Evolutionary conservation across 202 grass and related monocot genomes (phyloP), one percentile per base, ranked within the genome.

Genomic region (Carex sylvatica): DNA sequence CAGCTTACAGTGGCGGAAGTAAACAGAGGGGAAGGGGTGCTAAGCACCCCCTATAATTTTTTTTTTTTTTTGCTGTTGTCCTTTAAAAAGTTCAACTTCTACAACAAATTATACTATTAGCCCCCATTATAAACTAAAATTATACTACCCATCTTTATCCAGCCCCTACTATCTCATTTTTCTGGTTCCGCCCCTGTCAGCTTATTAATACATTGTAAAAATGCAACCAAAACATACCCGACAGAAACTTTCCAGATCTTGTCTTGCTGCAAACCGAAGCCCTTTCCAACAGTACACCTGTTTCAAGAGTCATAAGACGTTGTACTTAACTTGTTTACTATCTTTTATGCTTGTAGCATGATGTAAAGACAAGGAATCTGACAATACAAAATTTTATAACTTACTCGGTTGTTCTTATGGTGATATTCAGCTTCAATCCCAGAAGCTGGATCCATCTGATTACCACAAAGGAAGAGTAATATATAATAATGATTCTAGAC

Each of bases 261-360:
- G 95, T 82, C 87, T 86, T 11, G 95, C 95, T 15, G 92, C 83
- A 90, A 95, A 95, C 4, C 95, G 84, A 60, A 98, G 88, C 1
- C 95, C 95, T 88, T 95, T 98, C 95, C 95, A 98, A 52, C 95
- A 98, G 76, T 93, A 98, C 42, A 98, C 95, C 95, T 98, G 85
- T 81, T 83, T 81, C 65, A 82, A 23, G 8, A 77, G 52, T 13
- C 20, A 75, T 15, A 75, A 54, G 38, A 77, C 28, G 49, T 13
- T 4, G 20, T 33, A 38, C 42, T 47, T 31, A 55, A 77, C 33
- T 13, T n/a, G 36, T 77, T 77, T 0, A 77, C 52, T 30, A n/a
- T 56, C 7, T 36, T 77, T 2, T n/a, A 54, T 9, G 24, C 65
- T 68, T 55, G 49, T n/a, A 53, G 30, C 19, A 51, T 14, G 69